Base-by-base conservation (phyloP, 805 yeast genomes). In the Hanseniaspora hatyaiensis region DNA sequence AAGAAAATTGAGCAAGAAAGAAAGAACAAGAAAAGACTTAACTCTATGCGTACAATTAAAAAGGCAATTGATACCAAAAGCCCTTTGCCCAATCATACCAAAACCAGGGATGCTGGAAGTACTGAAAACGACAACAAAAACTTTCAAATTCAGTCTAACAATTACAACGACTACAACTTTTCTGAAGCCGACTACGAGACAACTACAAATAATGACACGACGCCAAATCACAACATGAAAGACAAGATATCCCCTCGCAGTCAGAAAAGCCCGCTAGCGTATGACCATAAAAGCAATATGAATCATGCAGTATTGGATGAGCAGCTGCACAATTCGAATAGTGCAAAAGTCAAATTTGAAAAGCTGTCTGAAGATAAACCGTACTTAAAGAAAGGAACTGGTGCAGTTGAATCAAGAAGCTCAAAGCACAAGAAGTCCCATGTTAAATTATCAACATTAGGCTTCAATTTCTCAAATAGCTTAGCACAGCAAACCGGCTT, bases 121-220 rank as follows among this genome's bases (percentile, higher is more conserved):
- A n/a, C n/a, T n/a, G n/a, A n/a, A n/a, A n/a, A n/a, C n/a, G n/a
- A n/a, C n/a, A n/a, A n/a, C n/a, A n/a, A n/a, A n/a, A n/a, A 24
- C 4, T n/a, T 23, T 37, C n/a, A 26, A 19, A 6, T 37, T 24
- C 40, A 40, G 12, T 31, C 37, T 5, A 30, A 26, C 22, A 41
- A 36, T 19, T 45, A 37, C 22, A 45, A 31, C 9, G 42, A 45
- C 9, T 45, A 45, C 38, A 45, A 45, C 32, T 45, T 45, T 20
- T 45, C 49, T 12, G 49, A 45, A 24, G 49, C 49, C 8, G 49
- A 45, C 19, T 45, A 45, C 22, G 49, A 45, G 31, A 45, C 39
- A 8, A 45, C 49, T 24, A 45, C 49, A 3, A 42, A 42, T 13
- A 42, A 42, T 29, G 40, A 42, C 23, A 37, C 40, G 5, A 45